phyloP scores from a whole-genome alignment of 768 basidiomycete genomes.

The Calocera viscosa region DNA sequence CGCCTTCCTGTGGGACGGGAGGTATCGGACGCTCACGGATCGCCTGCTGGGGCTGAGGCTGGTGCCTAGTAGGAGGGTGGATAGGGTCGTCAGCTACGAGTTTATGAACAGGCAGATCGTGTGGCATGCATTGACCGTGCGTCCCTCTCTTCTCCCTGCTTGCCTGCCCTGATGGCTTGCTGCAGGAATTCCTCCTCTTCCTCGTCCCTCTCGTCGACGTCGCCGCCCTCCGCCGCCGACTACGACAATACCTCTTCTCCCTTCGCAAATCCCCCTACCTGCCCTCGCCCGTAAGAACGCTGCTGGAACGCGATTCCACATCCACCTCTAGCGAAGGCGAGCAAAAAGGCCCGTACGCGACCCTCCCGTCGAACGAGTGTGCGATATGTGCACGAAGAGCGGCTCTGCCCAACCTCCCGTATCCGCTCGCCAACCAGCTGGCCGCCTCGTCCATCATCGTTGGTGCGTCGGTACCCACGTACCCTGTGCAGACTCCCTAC shows the following conservation, averaged over 20 bases:
- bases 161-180: conserved; percentile 9
- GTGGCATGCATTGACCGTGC: conserved; percentile 94
- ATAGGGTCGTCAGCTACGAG: conserved; percentile 87
- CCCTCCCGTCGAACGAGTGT: conserved; percentile 63
- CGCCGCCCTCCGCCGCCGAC: conserved; percentile 46
- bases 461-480: conserved; percentile 31
- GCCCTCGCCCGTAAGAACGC: neutral
- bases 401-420: conserved; percentile 22
- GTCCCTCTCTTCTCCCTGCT: conserved; percentile 22
- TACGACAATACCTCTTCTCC: conserved; percentile 20
- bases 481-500: conserved; percentile 73
- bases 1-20: conserved; percentile 74
- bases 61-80: conserved; percentile 56
- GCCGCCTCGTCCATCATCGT: conserved; percentile 35
- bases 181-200: conserved; percentile 89
- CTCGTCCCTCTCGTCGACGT: conserved; percentile 72
- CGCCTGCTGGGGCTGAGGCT: conserved; percentile 63
- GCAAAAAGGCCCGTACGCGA: conserved; percentile 48
- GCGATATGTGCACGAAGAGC: conserved; percentile 81
- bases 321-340: conserved; percentile 5
- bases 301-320: neutral
- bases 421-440: conserved; percentile 16
- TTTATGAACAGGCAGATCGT: conserved; percentile 99
- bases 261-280: neutral
- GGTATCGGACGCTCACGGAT: conserved; percentile 77